Base-by-base conservation (phyloP, 495 filamentous ascomycete genomes). In the Penicillium taxi region DNA sequence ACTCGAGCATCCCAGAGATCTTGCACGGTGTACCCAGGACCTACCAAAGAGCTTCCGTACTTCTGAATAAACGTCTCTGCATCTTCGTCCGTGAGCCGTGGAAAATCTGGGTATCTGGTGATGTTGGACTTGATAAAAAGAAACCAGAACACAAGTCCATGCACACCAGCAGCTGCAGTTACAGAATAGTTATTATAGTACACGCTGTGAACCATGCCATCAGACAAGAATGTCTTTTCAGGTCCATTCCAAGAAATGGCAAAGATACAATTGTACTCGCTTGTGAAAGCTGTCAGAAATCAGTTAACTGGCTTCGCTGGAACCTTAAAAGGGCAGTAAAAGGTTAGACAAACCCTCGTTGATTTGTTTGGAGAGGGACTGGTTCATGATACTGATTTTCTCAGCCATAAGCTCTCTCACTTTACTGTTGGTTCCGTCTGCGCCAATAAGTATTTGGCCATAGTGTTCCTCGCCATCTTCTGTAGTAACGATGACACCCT, bases 381-480 rank as follows among this genome's bases (percentile, higher is more conserved):
- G 11, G 19, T 44, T 42, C 33, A 21, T 33, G 22, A 26, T 41
- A 46, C 46, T 50, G 26, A 39, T 47, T n/a, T 56, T 38, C 0
- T 58, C 52, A 8, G 65, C 26, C 14, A 74, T 65, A 36, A 64
- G 48, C 29, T 47, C 28, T 17, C 66, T 47, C 15, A 63, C 61
- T 38, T 39, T 51, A 44, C 67, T 71, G 38, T 67, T 60, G 14
- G 72, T 59, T 0, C 70, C 72, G 42, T 74, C 72, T 11, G 59
- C 60, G 0, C 68, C 70, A 6, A 70, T 52, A 2, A 74, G 40
- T 9, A 72, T 31, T 24, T 67, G 49, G 0, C 69, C 70, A 6
- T 42, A 29, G 30, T 58, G 36, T 4, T 33, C 26, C 6, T 19
- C 13, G 9, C 42, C 42, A 24, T 51, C 35, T 2, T 32, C 23